Conservation (phyloP, 1,284 basidiomycete genomes). For the Trametes sp. region DNA sequence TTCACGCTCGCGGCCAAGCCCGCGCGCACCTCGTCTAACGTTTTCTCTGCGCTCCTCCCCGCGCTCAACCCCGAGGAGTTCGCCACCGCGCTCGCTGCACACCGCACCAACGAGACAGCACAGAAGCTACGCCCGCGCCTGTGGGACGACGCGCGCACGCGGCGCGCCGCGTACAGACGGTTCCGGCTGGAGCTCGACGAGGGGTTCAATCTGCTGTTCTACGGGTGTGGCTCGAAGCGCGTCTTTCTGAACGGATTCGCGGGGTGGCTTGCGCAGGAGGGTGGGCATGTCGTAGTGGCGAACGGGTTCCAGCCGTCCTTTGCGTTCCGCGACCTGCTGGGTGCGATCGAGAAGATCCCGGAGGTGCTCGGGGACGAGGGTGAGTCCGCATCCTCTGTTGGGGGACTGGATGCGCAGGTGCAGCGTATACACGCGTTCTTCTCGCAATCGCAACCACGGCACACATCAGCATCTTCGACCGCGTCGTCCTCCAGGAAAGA, state of each 20-base stretch:
- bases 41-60: constrained; percentile 76
- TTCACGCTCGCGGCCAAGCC: constrained; percentile 73
- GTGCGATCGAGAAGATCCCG: constrained; percentile 70
- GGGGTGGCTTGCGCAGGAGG: constrained; percentile 46
- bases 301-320: constrained; percentile 84
- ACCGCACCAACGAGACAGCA: constrained; percentile 38
- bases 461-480: constrained; percentile 12
- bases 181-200: constrained; percentile 76
- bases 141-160: constrained; percentile 41
- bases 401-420: constrained; percentile 64
- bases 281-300: constrained; percentile 78
- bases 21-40: constrained; percentile 75
- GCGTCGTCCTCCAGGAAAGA: constrained; percentile 4
- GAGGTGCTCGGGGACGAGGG: constrained; percentile 48
- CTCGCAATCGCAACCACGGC: constrained; percentile 30
- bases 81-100: constrained; percentile 46
- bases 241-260: constrained; percentile 79
- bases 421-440: constrained; percentile 73
- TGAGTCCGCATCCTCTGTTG: constrained; percentile 43
- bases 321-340: constrained; percentile 73
- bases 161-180: constrained; percentile 57
- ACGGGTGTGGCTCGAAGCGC: constrained; percentile 89
- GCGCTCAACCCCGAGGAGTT: constrained; percentile 74
- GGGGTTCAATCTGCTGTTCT: constrained; percentile 88
- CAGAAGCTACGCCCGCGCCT: constrained; percentile 17